Base-by-base conservation (phyloP, 2,329 filamentous ascomycete species). In the Ceratocystis cacaofunesta region DNA sequence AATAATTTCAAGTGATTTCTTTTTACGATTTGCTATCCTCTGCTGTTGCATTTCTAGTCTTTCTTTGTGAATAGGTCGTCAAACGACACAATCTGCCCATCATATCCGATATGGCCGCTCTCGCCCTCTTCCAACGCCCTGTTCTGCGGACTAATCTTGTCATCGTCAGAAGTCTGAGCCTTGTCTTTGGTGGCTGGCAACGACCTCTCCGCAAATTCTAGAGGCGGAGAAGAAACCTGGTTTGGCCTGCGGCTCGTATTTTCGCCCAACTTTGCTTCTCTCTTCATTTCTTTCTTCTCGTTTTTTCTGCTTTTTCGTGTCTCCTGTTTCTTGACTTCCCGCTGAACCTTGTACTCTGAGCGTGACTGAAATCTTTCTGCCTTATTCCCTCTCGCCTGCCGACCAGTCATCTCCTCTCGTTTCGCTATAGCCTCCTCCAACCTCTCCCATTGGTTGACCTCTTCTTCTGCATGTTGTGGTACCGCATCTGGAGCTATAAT, bases 51-150 rank as follows among this genome's bases (percentile, higher is more conserved):
- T 50, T 61, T 41, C 43, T 30, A 25, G 36, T 61, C 30, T 44
- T 44, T 62, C 15, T 58, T 57, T 30, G 61, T 43, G 15, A 36
- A 2, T 25, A 77, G 73, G 57, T 77, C 73, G 50, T 77, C 75
- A 66, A 76, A 77, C 0, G 75, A 73, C 15, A 77, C 72, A 62
- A 75, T 32, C 12, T 50, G 50, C n/a, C 66, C 66, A 17, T 22
- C 68, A 5, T 73, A 71, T 10, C 75, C 75, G 4, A 69, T 69
- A 63, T 77, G 77, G 0, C 70, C 69, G 46, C 63, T 65, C 41
- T 60, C 58, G 36, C 66, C 66, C 10, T 28, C 28, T 41, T 67
- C 66, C 36, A 65, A 41, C 2, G 63, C 63, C 48, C 60, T 60
- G 19, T 63, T 67, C 10, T 65, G 25, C 22, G 46, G 36, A 22